Percentiles rank a stretch among this genome's conserved stretches.
Conservation (phyloP, 2,329 filamentous ascomycete species). For the Xylaria polymorpha region DNA sequence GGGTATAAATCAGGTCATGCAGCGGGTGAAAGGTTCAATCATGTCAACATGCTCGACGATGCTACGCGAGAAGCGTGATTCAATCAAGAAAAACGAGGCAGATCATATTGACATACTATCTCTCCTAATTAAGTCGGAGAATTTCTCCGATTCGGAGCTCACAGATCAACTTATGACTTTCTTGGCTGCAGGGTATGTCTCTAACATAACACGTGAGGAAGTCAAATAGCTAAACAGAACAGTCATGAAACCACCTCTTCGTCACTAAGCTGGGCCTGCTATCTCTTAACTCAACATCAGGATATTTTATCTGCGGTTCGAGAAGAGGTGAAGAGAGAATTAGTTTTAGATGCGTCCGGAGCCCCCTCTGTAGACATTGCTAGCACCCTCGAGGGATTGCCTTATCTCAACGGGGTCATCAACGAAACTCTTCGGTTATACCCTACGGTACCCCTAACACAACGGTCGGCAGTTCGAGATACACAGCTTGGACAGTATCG, state of each 20-base stretch:
- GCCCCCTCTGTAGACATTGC: no score
- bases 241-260: conserved; percentile 5
- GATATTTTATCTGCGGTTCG: not conserved
- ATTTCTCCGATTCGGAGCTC: not conserved
- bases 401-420: not conserved
- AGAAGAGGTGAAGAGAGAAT: not conserved
- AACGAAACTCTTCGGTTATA: conserved; percentile 1
- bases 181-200: not conserved
- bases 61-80: not conserved
- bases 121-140: not conserved
- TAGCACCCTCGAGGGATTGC: no score
- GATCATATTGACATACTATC: not conserved
- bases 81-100: not conserved
- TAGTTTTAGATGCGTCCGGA: not conserved
- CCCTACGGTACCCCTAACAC: not conserved
- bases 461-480: not conserved
- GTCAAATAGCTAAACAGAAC: not conserved
- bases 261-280: conserved; percentile 2
- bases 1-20: no score
- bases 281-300: not conserved
- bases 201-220: not conserved
- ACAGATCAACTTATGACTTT: not conserved
- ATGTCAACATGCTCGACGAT: not conserved
- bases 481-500: not conserved
- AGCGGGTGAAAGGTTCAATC: not conserved